Base-by-base conservation (phyloP, 1,139 yeast species). In the Geotrichum carabidarum region DNA sequence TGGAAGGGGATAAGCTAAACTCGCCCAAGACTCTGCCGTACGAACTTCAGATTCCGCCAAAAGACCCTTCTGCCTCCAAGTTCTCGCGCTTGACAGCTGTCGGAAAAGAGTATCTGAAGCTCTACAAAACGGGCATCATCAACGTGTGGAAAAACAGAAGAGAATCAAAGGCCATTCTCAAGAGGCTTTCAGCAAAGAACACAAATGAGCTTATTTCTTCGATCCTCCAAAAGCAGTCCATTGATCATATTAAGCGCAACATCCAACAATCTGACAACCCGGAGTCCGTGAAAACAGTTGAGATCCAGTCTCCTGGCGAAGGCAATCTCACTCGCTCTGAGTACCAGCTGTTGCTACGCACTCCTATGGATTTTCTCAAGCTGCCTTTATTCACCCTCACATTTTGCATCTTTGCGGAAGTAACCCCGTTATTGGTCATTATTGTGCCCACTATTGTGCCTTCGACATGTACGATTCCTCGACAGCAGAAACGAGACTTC, bases 391-490 rank as follows among this genome's bases (percentile, higher is more conserved):
- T 86, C 71, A 86, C 79, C 0, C 56, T 82, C 0, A 65, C 85
- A 0, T 78, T 83, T 57, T 66, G 80, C 18, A 64, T 84, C 0
- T 81, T 82, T 61, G 80, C 82, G 63, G 95, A 86, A 62, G 63
- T 72, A 50, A 83, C 91, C 0, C 86, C 93, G 0, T 46, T 82
- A 0, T 57, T 86, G 2, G 80, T 88, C 58, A 77, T 76, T 57
- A 60, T 74, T 1, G 69, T 84, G 52, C 94, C 94, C 0, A 78
- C 78, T 55, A 65, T 86, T 12, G 77, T 87, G 1, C 94, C 94
- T 0, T 77, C 78, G 60, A 85, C 93, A 0, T 86, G 94, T 68
- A 72, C 80, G 4, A 71, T 82, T 48, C 89, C 89, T 0, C 71
- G 74, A 1, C 68, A 80, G 14, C 65, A 71, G 2, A 67, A 66